Conservation (phyloP, 2,329 filamentous ascomycete species). For the Apiospora malaysiana region DNA sequence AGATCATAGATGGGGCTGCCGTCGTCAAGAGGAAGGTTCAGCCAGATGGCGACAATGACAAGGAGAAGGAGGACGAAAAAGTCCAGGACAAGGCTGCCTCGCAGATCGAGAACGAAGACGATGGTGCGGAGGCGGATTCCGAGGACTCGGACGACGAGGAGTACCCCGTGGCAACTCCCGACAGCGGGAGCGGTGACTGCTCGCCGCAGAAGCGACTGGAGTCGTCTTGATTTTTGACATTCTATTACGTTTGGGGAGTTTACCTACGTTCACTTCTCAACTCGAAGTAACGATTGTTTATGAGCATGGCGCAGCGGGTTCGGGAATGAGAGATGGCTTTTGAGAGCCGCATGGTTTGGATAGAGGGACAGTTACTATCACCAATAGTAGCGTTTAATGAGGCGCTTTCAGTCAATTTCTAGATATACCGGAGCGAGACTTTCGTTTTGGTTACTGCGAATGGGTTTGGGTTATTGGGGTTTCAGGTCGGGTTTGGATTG, state of each 20-base stretch:
- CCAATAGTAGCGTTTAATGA: background rate
- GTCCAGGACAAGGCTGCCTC: conserved; percentile 21
- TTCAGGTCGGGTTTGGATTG: background rate
- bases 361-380: background rate
- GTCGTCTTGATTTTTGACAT: background rate
- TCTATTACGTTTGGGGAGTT: background rate
- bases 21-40: conserved; percentile 41
- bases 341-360: background rate
- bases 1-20: conserved; percentile 38
- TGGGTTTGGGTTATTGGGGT: background rate
- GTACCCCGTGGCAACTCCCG: background rate
- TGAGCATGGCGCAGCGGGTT: conserved; percentile 18
- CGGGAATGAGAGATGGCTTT: background rate
- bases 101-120: conserved; percentile 22
- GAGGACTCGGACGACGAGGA: conserved; percentile 20
- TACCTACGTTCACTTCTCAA: background rate
- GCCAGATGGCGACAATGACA: conserved; percentile 34
- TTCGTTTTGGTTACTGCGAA: background rate
- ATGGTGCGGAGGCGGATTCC: conserved; percentile 23
- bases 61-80: conserved; percentile 23
- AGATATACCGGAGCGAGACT: background rate
- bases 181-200: conserved; percentile 18
- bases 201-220: conserved; percentile 18
- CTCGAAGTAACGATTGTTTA: background rate
- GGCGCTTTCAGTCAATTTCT: background rate